Evolutionary conservation across 1,284 basidiomycete genomes (phyloP), one percentile per base, ranked within the genome.

Genomic region (Rhodofomes roseus): DNA sequence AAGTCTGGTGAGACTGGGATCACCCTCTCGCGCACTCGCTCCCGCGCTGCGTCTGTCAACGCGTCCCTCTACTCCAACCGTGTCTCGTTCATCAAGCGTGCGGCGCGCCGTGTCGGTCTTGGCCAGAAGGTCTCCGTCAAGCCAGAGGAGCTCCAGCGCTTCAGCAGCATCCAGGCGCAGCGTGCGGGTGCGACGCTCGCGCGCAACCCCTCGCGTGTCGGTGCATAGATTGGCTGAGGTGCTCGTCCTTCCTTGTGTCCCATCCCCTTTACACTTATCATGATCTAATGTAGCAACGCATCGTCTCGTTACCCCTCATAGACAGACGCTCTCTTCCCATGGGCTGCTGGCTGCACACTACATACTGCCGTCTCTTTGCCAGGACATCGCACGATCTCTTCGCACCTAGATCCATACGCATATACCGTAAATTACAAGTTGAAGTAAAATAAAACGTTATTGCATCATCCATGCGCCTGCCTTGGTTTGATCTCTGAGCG

Each of bases 1-100:
- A 59, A 61, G 57, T 76, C 74, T 44, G 34, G 48, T 16, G 27
- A 51, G 23, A 51, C 50, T 46, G 91, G 89, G 64, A 78, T 94
- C 63, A 90, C 90, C n/a, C 86, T 96, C 62, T 83, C 82, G 40
- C 89, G 93, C 70, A 96, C 92, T 55, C 86, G 90, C 67, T 96
- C 93, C 7, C 93, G 96, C 70, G 92, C 87, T 43, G 90, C 90
- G n/a, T 93, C 91, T 52, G 82, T 93, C 68, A 92, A 96, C 81
- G 95, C 96, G 78, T 93, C 92, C 44, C 76, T 98, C 70, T 98
- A 98, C 86, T 90, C 89, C 58, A 95, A 95, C 77, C 93, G 94
- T 82, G 89, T 91, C 54, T 87, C 85, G 62, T 95, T 96, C 84
- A 89, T 96, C 74, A 86, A 86, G 68, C 89, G 93, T 57, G 92